A percentile compares a stretch with the other conserved stretches of the same genome.
These are phyloP conservation scores for Penicillium sp. DNA, from an alignment of 2,329 filamentous ascomycete genomes.

Conservation along the genomic window DNA sequence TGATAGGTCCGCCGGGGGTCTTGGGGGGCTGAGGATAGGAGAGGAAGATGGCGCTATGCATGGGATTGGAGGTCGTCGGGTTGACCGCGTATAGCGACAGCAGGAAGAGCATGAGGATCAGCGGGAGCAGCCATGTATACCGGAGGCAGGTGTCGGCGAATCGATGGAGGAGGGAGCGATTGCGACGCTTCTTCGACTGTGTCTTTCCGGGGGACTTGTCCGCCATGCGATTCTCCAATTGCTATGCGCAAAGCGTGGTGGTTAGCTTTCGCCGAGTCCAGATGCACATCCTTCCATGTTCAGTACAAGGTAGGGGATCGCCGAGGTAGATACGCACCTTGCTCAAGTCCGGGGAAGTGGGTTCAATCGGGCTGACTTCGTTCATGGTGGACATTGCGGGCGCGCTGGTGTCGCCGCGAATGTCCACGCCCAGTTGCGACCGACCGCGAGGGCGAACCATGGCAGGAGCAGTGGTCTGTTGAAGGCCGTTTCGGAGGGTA, in stretches of 20 bases:
- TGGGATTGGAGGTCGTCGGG: slow-evolving; percentile 77
- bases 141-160: slow-evolving; percentile 51
- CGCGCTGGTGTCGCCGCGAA: slow-evolving; percentile 54
- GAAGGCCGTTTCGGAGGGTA: background rate
- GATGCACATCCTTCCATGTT: background rate
- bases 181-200: slow-evolving; percentile 53
- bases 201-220: slow-evolving; percentile 42
- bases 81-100: slow-evolving; percentile 74
- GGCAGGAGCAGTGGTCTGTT: slow-evolving; percentile 11
- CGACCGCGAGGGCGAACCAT: slow-evolving; percentile 52
- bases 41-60: slow-evolving; percentile 84
- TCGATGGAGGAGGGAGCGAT: slow-evolving; percentile 50
- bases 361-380: slow-evolving; percentile 41
- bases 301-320: slow-evolving; percentile 14
- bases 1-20: slow-evolving; percentile 56
- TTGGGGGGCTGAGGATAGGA: slow-evolving; percentile 77
- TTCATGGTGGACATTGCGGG: slow-evolving; percentile 55
- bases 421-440: slow-evolving; percentile 55
- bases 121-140: slow-evolving; percentile 71
- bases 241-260: slow-evolving; percentile 18
- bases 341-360: slow-evolving; percentile 37
- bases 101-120: slow-evolving; percentile 69
- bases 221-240: slow-evolving; percentile 29
- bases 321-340: slow-evolving; percentile 36
- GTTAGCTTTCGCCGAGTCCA: background rate